Evolutionary conservation across 1,284 basidiomycete species (phyloP), one percentile per base, ranked within the genome.

Genomic region (Ustilago curta): DNA sequence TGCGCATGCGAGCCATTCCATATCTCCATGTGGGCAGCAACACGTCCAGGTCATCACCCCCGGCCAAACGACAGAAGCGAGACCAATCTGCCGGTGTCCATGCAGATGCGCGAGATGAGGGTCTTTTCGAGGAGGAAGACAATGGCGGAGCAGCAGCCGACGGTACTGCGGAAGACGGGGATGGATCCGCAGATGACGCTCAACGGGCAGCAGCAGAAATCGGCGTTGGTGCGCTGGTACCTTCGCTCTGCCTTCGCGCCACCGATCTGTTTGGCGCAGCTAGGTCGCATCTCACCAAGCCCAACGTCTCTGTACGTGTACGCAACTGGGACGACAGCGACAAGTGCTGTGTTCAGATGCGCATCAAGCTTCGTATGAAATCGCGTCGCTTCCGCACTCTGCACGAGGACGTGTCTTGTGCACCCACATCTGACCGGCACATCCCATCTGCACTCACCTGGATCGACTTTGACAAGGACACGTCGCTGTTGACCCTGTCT

Each of bases 301-400:
- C 92, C 7, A 94, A 94, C 82, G 93, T 96, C 55, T 91, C 91
- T 45, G 90, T 97, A 56, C 91, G 93, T 68, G 91, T 94, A 5
- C 88, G 93, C 27, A 91, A 94, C 76, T 96, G 94, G 94, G 95
- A 94, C 93, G 91, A 91, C 31, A 90, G 90, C 48, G 89, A 90
- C 68, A 89, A 89, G 67, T 90, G 90, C 52, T 86, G 87, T 71
- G 88, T 87, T 40, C 53, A 85, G 73, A 53, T 79, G 49, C 54
- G 56, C 93, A 74, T 92, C 92, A 0, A 89, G 93, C 55, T 74
- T 79, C 75, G 90, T 91, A 32, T 88, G 67, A 62, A 79, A 67
- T 72, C 72, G 19, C 44, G 72, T 31, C 53, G 57, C 39, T 78
- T 42, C 67, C 66, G 64, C 18, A 16, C 58, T 6, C 43, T 74